phyloP scores from a whole-genome alignment of 208 protist species.

The Phytomonas francai region DNA sequence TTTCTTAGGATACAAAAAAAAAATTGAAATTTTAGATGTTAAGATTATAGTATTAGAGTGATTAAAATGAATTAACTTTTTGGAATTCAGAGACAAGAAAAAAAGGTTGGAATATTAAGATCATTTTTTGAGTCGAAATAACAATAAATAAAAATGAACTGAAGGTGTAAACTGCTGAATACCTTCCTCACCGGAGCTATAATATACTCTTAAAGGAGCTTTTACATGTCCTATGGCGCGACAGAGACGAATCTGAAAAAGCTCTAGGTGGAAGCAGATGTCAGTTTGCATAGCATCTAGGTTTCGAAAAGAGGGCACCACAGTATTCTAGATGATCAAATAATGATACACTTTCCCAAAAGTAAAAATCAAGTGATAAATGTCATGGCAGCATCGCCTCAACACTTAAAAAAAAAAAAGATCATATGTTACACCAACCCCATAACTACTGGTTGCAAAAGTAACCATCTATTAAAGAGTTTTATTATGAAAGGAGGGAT shows the following conservation, averaged over 20 bases:
- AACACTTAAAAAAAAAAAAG: too few species aligned
- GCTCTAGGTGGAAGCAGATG: too few species aligned
- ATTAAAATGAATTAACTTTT: slow-evolving; percentile 5
- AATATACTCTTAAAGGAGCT: not conserved
- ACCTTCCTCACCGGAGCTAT: not conserved
- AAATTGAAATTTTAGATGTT: slow-evolving; percentile 5
- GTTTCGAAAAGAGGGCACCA: not conserved
- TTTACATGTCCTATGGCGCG: not conserved
- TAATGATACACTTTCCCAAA: too few species aligned
- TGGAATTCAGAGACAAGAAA: slow-evolving; percentile 6
- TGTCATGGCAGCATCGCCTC: too few species aligned
- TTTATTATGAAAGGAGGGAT: too few species aligned
- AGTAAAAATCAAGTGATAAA: too few species aligned
- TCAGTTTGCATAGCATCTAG: too few species aligned
- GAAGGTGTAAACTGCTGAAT: not conserved
- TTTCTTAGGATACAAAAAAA: not conserved
- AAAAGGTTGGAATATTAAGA: slow-evolving; percentile 6
- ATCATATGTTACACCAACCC: too few species aligned
- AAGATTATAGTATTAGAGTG: slow-evolving; percentile 6
- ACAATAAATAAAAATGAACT: slow-evolving; percentile 4
- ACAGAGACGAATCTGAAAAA: not conserved
- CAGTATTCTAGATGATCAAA: too few species aligned
- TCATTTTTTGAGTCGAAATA: slow-evolving; percentile 5
- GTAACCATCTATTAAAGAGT: too few species aligned
- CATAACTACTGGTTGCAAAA: too few species aligned